These are phyloP conservation scores for Rhynchosporium secalis DNA, from an alignment of 2,329 filamentous ascomycete species.

Conservation along the genomic window DNA sequence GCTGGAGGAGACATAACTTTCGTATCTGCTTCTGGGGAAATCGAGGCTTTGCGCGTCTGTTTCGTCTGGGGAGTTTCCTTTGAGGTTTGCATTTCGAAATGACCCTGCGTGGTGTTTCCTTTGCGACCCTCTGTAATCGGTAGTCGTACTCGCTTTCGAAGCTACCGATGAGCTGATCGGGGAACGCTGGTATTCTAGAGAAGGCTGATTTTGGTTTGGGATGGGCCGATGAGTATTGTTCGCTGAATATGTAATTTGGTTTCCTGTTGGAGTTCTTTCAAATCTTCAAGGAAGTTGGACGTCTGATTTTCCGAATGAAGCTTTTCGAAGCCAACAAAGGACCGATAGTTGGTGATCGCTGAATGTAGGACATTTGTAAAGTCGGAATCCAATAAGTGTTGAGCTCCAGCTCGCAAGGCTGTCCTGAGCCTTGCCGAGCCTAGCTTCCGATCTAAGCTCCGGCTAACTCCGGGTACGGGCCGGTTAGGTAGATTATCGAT, in stretches of 20 bases:
- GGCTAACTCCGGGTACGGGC: background rate
- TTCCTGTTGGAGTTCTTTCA: background rate
- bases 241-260: constrained; percentile 1
- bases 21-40: background rate
- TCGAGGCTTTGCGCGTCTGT: background rate
- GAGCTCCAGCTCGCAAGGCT: constrained; percentile 9
- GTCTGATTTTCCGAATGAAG: too few species aligned
- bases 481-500: too few species aligned
- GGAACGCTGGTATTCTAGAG: too few species aligned
- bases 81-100: background rate
- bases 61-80: background rate
- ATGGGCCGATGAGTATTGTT: background rate
- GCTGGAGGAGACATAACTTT: constrained; percentile 16
- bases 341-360: background rate
- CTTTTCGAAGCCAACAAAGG: too few species aligned
- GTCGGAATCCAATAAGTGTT: background rate
- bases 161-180: too few species aligned
- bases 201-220: background rate
- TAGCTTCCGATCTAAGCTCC: constrained; percentile 4
- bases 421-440: constrained; percentile 4
- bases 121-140: too few species aligned
- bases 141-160: too few species aligned
- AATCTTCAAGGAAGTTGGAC: background rate
- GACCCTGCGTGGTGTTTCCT: too few species aligned
- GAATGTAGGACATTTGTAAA: background rate